Evolutionary conservation across 495 filamentous ascomycete genomes (phyloP), one percentile per base, ranked within the genome.

Genomic region (Opeltia flavorubescens): DNA sequence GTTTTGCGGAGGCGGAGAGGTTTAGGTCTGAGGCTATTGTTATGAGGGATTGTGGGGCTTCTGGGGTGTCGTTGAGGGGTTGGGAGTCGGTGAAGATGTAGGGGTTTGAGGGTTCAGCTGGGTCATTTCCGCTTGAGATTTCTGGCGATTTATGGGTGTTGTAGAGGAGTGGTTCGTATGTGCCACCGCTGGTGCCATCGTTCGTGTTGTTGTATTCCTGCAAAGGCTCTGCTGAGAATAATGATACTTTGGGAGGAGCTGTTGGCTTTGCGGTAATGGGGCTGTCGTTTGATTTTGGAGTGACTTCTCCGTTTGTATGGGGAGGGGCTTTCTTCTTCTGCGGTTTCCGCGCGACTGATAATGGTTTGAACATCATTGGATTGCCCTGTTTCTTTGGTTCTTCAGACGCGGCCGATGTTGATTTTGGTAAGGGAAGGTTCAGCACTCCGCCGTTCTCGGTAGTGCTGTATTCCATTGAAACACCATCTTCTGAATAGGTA

Each of bases 301-400:
- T 21, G 45, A 25, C 25, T 59, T 50, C 29, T 47, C 24, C 29
- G 50, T 43, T 12, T 55, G 28, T 23, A 45, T 56, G n/a, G n/a
- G n/a, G n/a, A 4, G 52, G 36, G 29, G 57, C 47, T 57, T 72
- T 78, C 64, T 84, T 86, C 67, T 84, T 86, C 48, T 68, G 63
- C n/a, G 70, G 69, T 39, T 80, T 83, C 34, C 82, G 67, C 17
- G 74, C 72, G 7, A 94, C 86, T 2, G 86, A 93, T 21, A 94
- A 61, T 1, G 88, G 88, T 59, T 81, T 86, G 62, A 95, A 94
- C 76, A 86, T 87, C 56, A 84, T 76, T 18, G 84, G 72, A 51
- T 86, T 89, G 5, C 82, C 84, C 30, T 80, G 74, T 13, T 83
- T 53, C 57, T 86, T 81, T 11, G 82, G 70, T 40, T 83, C 75